Conservation (phyloP, 2,329 filamentous ascomycete genomes). For the Fusarium sp. region DNA sequence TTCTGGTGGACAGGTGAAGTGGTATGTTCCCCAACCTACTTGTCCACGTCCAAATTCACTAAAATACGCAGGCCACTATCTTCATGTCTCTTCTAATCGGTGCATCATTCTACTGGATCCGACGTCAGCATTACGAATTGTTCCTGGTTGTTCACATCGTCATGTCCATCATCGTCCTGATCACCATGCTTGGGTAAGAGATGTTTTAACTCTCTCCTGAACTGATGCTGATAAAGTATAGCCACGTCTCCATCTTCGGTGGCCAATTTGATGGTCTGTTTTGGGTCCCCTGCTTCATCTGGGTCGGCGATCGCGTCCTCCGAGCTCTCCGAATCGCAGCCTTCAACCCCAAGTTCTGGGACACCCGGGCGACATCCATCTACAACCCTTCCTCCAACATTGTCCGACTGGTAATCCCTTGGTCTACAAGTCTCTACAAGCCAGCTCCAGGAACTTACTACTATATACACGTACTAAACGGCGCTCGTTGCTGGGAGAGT, state of each 20-base stretch:
- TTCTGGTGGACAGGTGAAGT: conserved; percentile 65
- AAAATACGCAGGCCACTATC: conserved; percentile 51
- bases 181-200: conserved; percentile 64
- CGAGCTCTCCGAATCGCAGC: conserved; percentile 56
- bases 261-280: conserved; percentile 62
- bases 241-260: conserved; percentile 65
- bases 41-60: fast-evolving
- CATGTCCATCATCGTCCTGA: conserved; percentile 62
- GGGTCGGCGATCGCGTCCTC: conserved; percentile 61
- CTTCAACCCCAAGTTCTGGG: conserved; percentile 55
- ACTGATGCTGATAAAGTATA: conserved; percentile 18
- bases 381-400: conserved; percentile 56
- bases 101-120: conserved; percentile 64
- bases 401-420: conserved; percentile 55
- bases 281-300: conserved; percentile 62
- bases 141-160: conserved; percentile 64
- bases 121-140: conserved; percentile 64
- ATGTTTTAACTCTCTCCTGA: fast-evolving
- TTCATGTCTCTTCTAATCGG: conserved; percentile 59
- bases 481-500: conserved; percentile 59
- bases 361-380: conserved; percentile 48
- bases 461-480: conserved; percentile 58
- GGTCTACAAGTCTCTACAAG: conserved; percentile 48
- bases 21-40: conserved; percentile 43
- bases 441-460: conserved; percentile 58